phyloP scores from a whole-genome alignment of 768 basidiomycete genomes.

The Pleurotus djamor region DNA sequence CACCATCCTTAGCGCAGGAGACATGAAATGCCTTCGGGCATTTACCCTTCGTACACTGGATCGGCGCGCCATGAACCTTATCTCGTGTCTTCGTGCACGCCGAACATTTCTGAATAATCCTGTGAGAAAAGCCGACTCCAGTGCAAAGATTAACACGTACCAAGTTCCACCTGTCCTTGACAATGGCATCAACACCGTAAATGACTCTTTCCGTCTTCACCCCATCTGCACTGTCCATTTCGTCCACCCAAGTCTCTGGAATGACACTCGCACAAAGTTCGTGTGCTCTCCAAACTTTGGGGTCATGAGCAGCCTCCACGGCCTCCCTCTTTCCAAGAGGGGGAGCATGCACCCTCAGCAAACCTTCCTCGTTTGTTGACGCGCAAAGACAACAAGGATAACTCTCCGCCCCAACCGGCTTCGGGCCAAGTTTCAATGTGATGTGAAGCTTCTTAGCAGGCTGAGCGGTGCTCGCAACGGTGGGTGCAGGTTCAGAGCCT shows the following conservation, averaged over 20 bases:
- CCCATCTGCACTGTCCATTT: conserved; percentile 38
- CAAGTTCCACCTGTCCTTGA: conserved; percentile 90
- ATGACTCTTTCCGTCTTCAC: conserved; percentile 49
- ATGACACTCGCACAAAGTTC: conserved; percentile 76
- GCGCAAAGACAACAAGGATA: conserved; percentile 74
- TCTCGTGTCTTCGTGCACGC: conserved; percentile 69
- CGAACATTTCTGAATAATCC: conserved; percentile 74
- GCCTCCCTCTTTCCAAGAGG: conserved; percentile 55
- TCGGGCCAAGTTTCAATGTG: conserved; percentile 67
- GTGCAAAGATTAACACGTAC: conserved; percentile 42
- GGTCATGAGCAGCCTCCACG: conserved; percentile 41
- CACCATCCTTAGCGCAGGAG: conserved; percentile 74
- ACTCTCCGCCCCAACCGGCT: conserved; percentile 48
- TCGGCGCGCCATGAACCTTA: conserved; percentile 75
- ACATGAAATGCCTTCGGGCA: conserved; percentile 94
- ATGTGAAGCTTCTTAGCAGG: conserved; percentile 43
- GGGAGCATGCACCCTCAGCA: conserved; percentile 69
- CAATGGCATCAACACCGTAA: conserved; percentile 85
- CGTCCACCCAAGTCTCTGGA: conserved; percentile 92
- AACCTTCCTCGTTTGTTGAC: conserved; percentile 46
- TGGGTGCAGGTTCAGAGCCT: conserved; percentile 9
- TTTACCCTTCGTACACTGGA: conserved; percentile 94
- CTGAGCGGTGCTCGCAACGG: conserved; percentile 5
- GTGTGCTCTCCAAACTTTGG: conserved; percentile 72
- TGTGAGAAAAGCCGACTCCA: conserved; percentile 4